Evolutionary conservation across 2,329 filamentous ascomycete genomes (phyloP).

Genomic region (Fusarium acutatum): DNA sequence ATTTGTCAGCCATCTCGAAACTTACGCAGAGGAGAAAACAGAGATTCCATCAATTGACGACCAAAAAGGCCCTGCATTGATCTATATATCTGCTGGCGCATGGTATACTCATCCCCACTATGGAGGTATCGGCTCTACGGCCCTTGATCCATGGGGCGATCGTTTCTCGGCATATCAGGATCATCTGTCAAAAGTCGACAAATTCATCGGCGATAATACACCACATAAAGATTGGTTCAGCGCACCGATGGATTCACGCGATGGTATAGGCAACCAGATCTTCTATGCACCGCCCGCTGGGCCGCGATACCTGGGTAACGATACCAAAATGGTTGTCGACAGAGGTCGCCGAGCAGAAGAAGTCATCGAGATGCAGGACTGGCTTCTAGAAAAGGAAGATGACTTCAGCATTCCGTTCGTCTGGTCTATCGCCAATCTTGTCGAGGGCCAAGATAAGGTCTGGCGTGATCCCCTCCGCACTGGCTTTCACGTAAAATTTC

Average conservation of each 20-base stretch:
- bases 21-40: background rate
- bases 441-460: constrained; percentile 18
- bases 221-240: background rate
- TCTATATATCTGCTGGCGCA: background rate
- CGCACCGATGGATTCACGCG: constrained; percentile 28
- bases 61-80: background rate
- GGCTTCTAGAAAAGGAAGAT: background rate
- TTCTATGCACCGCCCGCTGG: constrained; percentile 39
- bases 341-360: constrained; percentile 22
- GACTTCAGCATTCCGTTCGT: constrained; percentile 21
- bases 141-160: background rate
- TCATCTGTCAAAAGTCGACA: background rate
- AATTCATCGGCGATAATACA: background rate
- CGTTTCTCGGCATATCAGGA: background rate
- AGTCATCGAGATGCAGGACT: constrained; percentile 32
- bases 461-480: constrained; percentile 31
- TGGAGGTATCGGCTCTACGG: too few relatives aligned
- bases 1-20: background rate
- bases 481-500: constrained; percentile 43
- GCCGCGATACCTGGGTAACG: constrained; percentile 29
- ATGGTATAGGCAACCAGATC: constrained; percentile 41
- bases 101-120: background rate
- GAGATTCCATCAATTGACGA: background rate
- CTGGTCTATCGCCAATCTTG: constrained; percentile 4
- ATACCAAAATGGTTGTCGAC: background rate